Base-by-base conservation (phyloP, 768 basidiomycete genomes). In the Naganishia antarctica region DNA sequence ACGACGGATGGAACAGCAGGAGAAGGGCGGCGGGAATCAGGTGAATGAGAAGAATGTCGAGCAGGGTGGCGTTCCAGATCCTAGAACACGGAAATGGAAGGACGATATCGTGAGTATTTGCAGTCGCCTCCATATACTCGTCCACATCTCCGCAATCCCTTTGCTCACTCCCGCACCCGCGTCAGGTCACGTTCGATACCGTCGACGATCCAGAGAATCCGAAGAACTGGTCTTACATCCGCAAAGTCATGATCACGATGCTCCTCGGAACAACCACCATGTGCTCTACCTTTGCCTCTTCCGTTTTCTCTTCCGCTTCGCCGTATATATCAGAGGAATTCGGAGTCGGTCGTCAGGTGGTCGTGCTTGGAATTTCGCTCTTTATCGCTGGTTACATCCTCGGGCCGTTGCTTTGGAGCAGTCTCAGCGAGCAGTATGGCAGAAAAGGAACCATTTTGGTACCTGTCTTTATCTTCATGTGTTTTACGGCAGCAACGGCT, bases 401-500 rank as follows among this genome's bases (percentile, higher is more conserved):
- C 16, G 71, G 70, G 2, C 78, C 78, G 1, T 49, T 78, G 11
- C 26, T 75, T 4, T 79, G 70, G 40, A 76, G 66, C 0, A 73
- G 75, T 1, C 13, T 75, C 0, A 70, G 67, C 7, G 78, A 79
- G 58, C 63, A 74, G 28, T 76, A 74, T 57, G 78, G 78, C 0
- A 63, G 78, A 5, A 74, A 70, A 58, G 60, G 68, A 0, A 53
- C 71, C 2, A 63, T 78, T 12, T 48, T 77, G 45, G 57, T 64
- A 4, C 70, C 76, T 26, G 67, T 74, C 28, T 72, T 76, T 60
- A 61, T 76, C 34, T 79, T 78, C 62, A 67, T 73, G 40, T 77
- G 76, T 68, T 71, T 79, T 51, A 70, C 69, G 13, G 78, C 77
- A 1, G 74, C 63, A 4, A 78, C 77, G 0, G 78, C 78, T 8